phyloP scores from a whole-genome alignment of 2,329 filamentous ascomycete species.

The Fusarium nisikadoi region DNA sequence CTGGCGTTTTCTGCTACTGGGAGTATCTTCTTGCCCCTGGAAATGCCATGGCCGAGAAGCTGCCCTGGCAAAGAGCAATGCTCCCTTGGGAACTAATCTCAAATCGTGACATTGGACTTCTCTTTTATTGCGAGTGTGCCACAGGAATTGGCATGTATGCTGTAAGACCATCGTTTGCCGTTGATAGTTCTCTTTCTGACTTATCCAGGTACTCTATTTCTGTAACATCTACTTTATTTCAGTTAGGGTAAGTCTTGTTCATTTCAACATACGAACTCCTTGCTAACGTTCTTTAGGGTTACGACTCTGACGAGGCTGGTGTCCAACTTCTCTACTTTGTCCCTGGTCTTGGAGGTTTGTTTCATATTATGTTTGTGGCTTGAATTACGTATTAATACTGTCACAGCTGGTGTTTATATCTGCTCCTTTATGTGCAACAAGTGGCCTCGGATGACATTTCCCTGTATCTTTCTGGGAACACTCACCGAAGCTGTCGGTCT shows the following conservation, averaged over 20 bases:
- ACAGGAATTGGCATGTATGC: slow-evolving; percentile 66
- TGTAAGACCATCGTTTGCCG: slow-evolving; percentile 41
- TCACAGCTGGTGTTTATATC: slow-evolving; percentile 62
- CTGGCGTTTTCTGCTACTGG: slow-evolving; percentile 58
- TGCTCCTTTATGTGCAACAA: slow-evolving; percentile 70
- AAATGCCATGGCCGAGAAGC: slow-evolving; percentile 56
- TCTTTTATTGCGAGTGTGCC: slow-evolving; percentile 71
- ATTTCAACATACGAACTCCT: no score
- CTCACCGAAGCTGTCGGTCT: slow-evolving; percentile 68
- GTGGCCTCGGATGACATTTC: slow-evolving; percentile 71
- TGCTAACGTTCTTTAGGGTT: slow-evolving; percentile 51
- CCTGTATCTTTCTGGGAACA: slow-evolving; percentile 65
- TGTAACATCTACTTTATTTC: slow-evolving; percentile 75
- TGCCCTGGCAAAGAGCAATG: slow-evolving; percentile 69
- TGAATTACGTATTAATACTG: not conserved
- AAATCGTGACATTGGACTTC: slow-evolving; percentile 67
- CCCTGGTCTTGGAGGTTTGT: slow-evolving; percentile 67
- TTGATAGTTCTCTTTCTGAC: slow-evolving; percentile 49
- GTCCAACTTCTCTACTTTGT: slow-evolving; percentile 71
- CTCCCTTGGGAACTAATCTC: slow-evolving; percentile 69
- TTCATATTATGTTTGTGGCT: not conserved
- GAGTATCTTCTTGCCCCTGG: slow-evolving; percentile 66
- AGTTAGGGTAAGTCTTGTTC: slow-evolving; percentile 53
- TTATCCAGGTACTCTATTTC: slow-evolving; percentile 69
- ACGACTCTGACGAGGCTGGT: slow-evolving; percentile 62